phyloP scores from a whole-genome alignment of 78 protist species.

The Pigoraptor vietnamica region DNA sequence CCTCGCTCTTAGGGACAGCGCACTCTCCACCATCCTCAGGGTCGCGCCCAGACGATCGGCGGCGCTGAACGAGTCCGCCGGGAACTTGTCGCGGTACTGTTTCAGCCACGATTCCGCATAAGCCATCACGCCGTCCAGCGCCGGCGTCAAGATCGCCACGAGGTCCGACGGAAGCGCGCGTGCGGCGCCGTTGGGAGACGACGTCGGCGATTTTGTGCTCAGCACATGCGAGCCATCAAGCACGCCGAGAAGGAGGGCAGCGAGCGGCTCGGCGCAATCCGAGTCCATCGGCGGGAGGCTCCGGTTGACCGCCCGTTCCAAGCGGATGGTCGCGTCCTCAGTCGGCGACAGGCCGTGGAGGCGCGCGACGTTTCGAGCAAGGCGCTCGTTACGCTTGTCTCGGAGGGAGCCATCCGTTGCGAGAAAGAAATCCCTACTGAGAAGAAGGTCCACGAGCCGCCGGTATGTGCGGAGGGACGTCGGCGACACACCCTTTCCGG shows the following conservation, averaged over 20 bases:
- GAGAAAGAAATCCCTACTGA: background rate
- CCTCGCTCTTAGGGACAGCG: background rate
- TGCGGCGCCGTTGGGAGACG: too few relatives aligned
- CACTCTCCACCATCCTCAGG: background rate
- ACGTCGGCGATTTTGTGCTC: background rate
- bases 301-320: background rate
- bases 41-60: background rate
- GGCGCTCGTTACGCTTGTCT: background rate
- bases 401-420: background rate
- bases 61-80: background rate
- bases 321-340: background rate
- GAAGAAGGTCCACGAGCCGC: background rate
- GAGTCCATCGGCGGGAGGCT: background rate
- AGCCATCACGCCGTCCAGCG: background rate
- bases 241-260: background rate
- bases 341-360: background rate
- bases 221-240: background rate
- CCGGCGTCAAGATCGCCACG: background rate
- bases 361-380: background rate
- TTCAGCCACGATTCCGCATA: background rate
- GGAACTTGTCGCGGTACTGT: background rate
- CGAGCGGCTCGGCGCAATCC: background rate
- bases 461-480: background rate
- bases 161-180: too few relatives aligned
- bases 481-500: background rate